phyloP scores from a whole-genome alignment of 106 monocot genomes.

The Phalaenopsis equestris region DNA sequence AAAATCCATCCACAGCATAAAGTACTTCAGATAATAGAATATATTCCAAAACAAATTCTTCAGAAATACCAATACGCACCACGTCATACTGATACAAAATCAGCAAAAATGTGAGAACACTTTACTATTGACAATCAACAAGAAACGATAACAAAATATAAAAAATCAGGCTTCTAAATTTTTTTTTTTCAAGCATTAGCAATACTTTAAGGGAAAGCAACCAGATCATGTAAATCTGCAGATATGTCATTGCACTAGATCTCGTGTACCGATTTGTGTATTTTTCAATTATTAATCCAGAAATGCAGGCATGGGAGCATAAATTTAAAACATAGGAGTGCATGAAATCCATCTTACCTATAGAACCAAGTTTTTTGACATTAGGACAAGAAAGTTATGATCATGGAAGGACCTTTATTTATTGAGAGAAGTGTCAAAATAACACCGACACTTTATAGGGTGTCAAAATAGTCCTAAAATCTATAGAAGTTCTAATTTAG shows the following conservation, averaged over 20 bases:
- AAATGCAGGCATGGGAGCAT: neutral
- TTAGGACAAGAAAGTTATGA: neutral
- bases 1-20: neutral
- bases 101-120: neutral
- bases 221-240: neutral
- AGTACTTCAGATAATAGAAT: neutral
- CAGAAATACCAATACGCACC: neutral
- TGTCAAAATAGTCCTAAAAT: too few relatives aligned
- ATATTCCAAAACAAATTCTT: conserved; percentile 1
- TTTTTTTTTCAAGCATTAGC: neutral
- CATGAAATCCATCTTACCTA: neutral
- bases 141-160: neutral
- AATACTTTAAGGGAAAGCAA: neutral
- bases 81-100: neutral
- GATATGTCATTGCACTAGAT: neutral
- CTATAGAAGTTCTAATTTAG: too few relatives aligned
- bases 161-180: neutral
- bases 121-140: neutral
- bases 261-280: neutral
- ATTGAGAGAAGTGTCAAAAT: too few relatives aligned
- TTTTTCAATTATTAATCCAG: neutral
- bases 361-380: neutral
- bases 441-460: too few relatives aligned
- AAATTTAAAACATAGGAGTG: neutral
- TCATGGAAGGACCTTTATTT: neutral